Evolutionary conservation across 2,329 filamentous ascomycete genomes (phyloP).

Genomic region (Ophiocordyceps robertsii): DNA sequence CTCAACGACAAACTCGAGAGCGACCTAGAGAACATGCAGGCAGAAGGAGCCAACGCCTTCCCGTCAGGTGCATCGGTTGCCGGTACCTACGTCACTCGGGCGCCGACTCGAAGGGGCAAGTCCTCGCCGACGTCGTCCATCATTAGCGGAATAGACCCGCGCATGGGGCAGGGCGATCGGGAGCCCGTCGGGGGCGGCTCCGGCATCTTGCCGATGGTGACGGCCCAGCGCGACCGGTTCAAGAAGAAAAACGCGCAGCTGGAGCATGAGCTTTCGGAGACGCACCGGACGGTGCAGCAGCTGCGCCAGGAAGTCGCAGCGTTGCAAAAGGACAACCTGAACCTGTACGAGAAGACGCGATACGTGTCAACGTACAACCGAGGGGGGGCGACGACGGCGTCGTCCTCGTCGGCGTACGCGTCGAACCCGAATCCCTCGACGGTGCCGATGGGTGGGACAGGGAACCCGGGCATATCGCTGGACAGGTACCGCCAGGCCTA

Average conservation of each 20-base stretch:
- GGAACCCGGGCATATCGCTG: slow-evolving; percentile 50
- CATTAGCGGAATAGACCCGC: slow-evolving; percentile 87
- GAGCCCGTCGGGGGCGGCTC: slow-evolving; percentile 64
- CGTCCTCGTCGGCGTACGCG: slow-evolving; percentile 52
- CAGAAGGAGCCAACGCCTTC: slow-evolving; percentile 70
- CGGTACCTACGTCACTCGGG: slow-evolving; percentile 66
- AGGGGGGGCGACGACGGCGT: slow-evolving; percentile 42
- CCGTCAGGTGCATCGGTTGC: slow-evolving; percentile 86
- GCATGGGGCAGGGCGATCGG: slow-evolving; percentile 29
- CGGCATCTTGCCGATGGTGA: slow-evolving; percentile 94
- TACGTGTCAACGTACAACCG: slow-evolving; percentile 92
- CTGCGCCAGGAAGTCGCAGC: slow-evolving; percentile 83
- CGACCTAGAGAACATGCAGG: slow-evolving; percentile 77
- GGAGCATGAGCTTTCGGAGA: slow-evolving; percentile 78
- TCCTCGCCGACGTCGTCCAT: slow-evolving; percentile 93
- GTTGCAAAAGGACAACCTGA: slow-evolving; percentile 90
- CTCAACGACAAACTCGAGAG: slow-evolving; percentile 85
- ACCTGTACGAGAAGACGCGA: slow-evolving; percentile 92
- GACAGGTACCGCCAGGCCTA: slow-evolving; percentile 87
- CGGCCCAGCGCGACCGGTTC: slow-evolving; percentile 93
- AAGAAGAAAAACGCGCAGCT: slow-evolving; percentile 90
- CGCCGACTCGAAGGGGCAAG: slow-evolving; percentile 50
- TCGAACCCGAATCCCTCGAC: slow-evolving; percentile 65
- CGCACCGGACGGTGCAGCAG: slow-evolving; percentile 68
- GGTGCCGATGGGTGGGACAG: slow-evolving; percentile 42